Evolutionary conservation across 345 rosid genomes (phyloP).

Genomic region (Citrus reticulata): DNA sequence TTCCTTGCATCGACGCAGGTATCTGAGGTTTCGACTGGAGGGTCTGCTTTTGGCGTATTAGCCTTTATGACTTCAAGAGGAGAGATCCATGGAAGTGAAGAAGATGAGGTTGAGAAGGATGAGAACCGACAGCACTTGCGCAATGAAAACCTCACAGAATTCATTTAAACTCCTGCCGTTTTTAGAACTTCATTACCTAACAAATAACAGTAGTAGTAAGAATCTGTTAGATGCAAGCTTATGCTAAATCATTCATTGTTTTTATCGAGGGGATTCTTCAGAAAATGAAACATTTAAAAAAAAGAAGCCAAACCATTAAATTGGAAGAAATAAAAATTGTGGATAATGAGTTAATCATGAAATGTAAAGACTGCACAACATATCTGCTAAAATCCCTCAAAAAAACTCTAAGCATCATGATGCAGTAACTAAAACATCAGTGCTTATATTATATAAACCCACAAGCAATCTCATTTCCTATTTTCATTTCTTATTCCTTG

Average conservation of each 20-base stretch:
- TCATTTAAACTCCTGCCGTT: slow-evolving; percentile 4
- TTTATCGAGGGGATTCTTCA: neutral
- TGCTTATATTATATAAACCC: neutral
- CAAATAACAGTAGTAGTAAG: neutral
- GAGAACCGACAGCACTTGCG: slow-evolving; percentile 19
- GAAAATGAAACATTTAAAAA: neutral
- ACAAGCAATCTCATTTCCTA: neutral
- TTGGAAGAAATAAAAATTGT: neutral
- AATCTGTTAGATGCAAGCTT: neutral
- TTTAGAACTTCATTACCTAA: slow-evolving; percentile 5
- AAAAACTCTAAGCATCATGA: neutral
- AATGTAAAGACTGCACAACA: neutral
- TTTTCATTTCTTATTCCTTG: neutral
- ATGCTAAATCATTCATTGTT: neutral
- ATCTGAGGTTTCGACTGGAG: slow-evolving; percentile 32
- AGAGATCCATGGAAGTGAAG: slow-evolving; percentile 63
- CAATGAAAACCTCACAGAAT: slow-evolving; percentile 3
- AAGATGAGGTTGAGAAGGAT: slow-evolving; percentile 23
- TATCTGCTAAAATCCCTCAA: neutral
- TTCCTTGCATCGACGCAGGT: slow-evolving; percentile 18
- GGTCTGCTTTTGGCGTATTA: slow-evolving; percentile 20
- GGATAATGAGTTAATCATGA: neutral
- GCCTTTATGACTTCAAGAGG: slow-evolving; percentile 34
- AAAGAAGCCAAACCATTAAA: neutral
- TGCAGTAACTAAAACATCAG: neutral